These are phyloP conservation scores for Arabis hirsuta DNA, from an alignment of 345 rosid species.

Conservation along the genomic window DNA sequence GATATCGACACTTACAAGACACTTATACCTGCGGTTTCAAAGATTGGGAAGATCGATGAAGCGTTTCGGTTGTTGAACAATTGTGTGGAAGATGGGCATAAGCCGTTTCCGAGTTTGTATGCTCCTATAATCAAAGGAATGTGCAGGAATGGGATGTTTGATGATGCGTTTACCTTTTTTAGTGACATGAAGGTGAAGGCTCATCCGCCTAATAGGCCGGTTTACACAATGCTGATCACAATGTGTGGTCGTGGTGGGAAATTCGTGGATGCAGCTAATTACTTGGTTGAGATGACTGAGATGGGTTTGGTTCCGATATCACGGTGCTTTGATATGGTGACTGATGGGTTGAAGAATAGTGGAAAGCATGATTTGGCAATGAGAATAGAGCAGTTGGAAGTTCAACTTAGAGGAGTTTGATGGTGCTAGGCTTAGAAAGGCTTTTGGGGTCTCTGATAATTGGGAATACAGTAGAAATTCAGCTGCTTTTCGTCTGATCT, in stretches of 20 bases:
- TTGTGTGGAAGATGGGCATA: slow-evolving; percentile 82
- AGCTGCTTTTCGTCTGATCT: neutral
- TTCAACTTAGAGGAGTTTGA: slow-evolving; percentile 60
- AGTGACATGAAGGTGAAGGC: slow-evolving; percentile 89
- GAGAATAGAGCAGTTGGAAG: slow-evolving; percentile 76
- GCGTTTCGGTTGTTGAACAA: slow-evolving; percentile 70
- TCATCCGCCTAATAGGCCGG: slow-evolving; percentile 87
- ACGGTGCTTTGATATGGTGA: slow-evolving; percentile 87
- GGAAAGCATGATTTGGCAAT: slow-evolving; percentile 91
- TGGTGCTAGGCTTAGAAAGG: slow-evolving; percentile 3
- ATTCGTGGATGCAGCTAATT: slow-evolving; percentile 78
- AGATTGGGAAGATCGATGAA: slow-evolving; percentile 74
- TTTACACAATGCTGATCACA: slow-evolving; percentile 88
- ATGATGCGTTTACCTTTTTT: slow-evolving; percentile 85
- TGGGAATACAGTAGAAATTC: neutral
- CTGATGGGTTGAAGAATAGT: slow-evolving; percentile 82
- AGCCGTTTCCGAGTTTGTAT: slow-evolving; percentile 88
- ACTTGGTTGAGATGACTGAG: slow-evolving; percentile 89
- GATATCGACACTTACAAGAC: slow-evolving; percentile 74
- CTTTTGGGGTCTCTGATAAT: neutral
- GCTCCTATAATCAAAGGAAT: slow-evolving; percentile 84
- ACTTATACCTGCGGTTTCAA: slow-evolving; percentile 85
- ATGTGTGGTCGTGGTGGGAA: slow-evolving; percentile 93
- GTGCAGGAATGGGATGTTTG: slow-evolving; percentile 77
- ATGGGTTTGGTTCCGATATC: slow-evolving; percentile 81